phyloP scores from a whole-genome alignment of 2,329 filamentous ascomycete species.

The Pseudocercospora fijiensis region DNA sequence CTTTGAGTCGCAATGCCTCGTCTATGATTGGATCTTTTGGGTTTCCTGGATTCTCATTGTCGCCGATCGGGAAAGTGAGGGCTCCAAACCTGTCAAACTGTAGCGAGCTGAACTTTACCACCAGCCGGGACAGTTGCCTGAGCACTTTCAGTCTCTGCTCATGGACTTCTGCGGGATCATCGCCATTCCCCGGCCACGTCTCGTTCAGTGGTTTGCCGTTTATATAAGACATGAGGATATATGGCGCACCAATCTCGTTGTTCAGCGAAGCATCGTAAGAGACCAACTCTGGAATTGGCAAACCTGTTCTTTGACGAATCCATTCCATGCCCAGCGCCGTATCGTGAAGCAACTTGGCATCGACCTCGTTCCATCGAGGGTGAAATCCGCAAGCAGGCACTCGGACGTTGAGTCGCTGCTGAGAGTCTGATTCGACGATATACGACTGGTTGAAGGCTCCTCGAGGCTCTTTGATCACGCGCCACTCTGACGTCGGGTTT shows the following conservation, averaged over 20 bases:
- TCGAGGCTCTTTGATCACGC: constrained; percentile 11
- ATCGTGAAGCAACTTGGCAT: constrained; percentile 20
- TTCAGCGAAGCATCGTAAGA: constrained; percentile 17
- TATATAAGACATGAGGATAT: constrained; percentile 24
- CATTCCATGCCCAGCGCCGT: constrained; percentile 24
- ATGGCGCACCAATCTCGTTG: constrained; percentile 25
- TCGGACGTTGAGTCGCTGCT: constrained; percentile 18
- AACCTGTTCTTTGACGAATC: constrained; percentile 16
- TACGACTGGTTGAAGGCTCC: constrained; percentile 25
- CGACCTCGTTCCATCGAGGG: constrained; percentile 23
- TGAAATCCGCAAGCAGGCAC: constrained; percentile 22
- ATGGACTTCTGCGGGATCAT: constrained; percentile 10
- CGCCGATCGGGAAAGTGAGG: constrained; percentile 15
- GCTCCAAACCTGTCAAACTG: constrained; percentile 17
- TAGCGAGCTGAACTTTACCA: constrained; percentile 12
- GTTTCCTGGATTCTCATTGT: not conserved
- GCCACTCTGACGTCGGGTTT: constrained; percentile 4
- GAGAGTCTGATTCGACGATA: constrained; percentile 16
- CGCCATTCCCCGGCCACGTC: constrained; percentile 12
- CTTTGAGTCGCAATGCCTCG: constrained; percentile 15
- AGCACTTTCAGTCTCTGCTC: constrained; percentile 19
- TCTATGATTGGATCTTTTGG: constrained; percentile 12
- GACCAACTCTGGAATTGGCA: constrained; percentile 22
- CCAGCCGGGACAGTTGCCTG: constrained; percentile 18
- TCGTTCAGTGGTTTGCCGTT: constrained; percentile 11